Evolutionary conservation across 345 rosid genomes (phyloP), one percentile per base, ranked within the genome.

Genomic region (Brassica napus): DNA sequence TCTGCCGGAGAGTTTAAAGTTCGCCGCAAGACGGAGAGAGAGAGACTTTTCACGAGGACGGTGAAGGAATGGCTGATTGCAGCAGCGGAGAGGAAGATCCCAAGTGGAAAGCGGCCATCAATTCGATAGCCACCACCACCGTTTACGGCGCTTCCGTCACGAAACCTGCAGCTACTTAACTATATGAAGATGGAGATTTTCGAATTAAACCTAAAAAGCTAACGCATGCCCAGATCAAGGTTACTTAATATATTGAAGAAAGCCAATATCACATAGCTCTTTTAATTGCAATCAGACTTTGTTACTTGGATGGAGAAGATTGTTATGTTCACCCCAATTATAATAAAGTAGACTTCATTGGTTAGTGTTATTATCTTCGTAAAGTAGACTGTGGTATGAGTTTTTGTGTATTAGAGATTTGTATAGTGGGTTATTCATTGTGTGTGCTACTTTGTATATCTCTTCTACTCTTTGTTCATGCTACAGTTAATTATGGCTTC

Each of bases 161-260:
- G 23, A 81, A 81, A 77, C 77, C 78, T 1, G 24, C 55, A 76
- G 70, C 52, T 59, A 60, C 69, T 75, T 84, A 23, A 44, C 4
- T 60, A 10, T 65, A 23, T 24, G 84, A 69, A 44, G 86, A 82
- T 31, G 83, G 70, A 65, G 83, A 80, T 21, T 69, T 63, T 31
- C 61, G 69, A 24, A 52, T 61, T 65, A 82, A 86, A 47, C 80
- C 97, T 78, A 85, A 88, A 42, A 90, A 88, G 86, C 87, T 85
- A 68, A 95, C 87, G 52, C 93, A 85, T 79, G 91, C 85, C 76
- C 92, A 89, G 35, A 83, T 95, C 68, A 95, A 90, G 96, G 97
- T 91, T 49, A 72, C 21, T 18, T 5, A 4, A 26, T 69, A 42
- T 15, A n/a, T 49, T 49, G 8, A 49, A n/a, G 57, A 49, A 12